Conservation (phyloP, 192 early-diverging fungal species). For the Coemansia sp. region DNA sequence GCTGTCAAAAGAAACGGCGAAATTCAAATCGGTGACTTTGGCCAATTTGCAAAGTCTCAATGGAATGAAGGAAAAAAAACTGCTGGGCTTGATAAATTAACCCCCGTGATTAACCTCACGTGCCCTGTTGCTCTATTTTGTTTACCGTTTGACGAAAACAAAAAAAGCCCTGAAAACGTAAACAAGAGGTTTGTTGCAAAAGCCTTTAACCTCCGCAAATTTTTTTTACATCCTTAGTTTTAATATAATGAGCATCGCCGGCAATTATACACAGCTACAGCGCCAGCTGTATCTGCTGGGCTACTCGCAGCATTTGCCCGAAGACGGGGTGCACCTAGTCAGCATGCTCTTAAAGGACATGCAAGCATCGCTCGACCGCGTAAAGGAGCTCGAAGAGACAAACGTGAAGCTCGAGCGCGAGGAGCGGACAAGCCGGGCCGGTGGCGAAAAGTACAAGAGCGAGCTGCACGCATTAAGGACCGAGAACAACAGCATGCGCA, state of each 20-base stretch:
- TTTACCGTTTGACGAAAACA: background rate
- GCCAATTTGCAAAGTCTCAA: too few species aligned
- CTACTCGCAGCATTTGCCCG: conserved; percentile 38
- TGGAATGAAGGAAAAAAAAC: too few species aligned
- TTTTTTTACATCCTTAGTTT: background rate
- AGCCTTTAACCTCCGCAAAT: too few species aligned
- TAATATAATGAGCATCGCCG: conserved; percentile 24
- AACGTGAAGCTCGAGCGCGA: conserved; percentile 29
- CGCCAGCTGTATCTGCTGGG: conserved; percentile 48
- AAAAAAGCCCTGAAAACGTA: background rate
- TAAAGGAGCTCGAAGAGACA: conserved; percentile 38
- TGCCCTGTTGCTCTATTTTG: too few species aligned
- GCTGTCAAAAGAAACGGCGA: too few species aligned
- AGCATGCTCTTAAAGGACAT: conserved; percentile 39
- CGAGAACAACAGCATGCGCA: conserved; percentile 44
- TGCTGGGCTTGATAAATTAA: too few species aligned
- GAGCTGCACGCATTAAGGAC: conserved; percentile 34
- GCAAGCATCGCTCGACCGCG: conserved; percentile 41
- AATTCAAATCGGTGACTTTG: too few species aligned
- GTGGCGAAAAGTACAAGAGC: conserved; percentile 7
- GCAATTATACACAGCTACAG: conserved; percentile 31
- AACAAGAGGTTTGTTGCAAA: background rate
- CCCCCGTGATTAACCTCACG: too few species aligned
- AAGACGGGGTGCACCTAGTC: conserved; percentile 23
- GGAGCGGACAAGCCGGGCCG: conserved; percentile 27